Base-by-base conservation (phyloP, 257 asterid genomes). In the Solanum medicagineum region DNA sequence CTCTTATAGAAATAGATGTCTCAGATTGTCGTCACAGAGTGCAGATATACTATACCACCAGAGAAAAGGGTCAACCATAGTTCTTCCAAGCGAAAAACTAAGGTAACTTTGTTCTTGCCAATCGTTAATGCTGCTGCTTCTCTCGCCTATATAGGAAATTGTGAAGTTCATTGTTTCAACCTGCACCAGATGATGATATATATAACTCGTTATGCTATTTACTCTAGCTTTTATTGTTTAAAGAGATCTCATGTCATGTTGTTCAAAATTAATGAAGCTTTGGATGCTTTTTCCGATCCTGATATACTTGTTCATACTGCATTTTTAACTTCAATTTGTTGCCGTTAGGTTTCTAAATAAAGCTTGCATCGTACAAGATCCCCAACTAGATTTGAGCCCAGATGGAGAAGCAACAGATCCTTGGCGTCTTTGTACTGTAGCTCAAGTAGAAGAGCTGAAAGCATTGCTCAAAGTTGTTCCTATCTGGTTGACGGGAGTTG, bases 391-490 rank as follows among this genome's bases (percentile, higher is more conserved):
- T 54, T 65, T 90, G 65, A 87, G 86, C 15, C 42, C 85, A 5
- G 89, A 90, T 16, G 94, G 95, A 16, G 66, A 20, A 79, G 88
- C 94, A 19, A 81, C 42, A 53, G 85, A 93, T 62, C 90, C 93
- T 0, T 90, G 98, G 95, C 87, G 85, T 12, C 91, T 92, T 29
- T 94, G 98, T 90, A 95, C 92, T 3, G 90, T 91, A 2, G 94
- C 92, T 80, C 99, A 92, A 91, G 97, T 92, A 2, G 94, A 95
- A 85, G 97, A 93, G 81, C 91, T 95, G 81, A 95, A 94, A 88
- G 70, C 92, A 4, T 86, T 94, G 13, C 79, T 95, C 42, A 87
- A 88, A 83, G 89, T 93, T 10, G 24, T 94, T 51, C 98, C 97
- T 0, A 87, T 95, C 17, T 94, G 98, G 98, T 92, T 90, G 3